Percentiles rank a stretch among this genome's conserved stretches.
phyloP scores from a whole-genome alignment of 2,329 filamentous ascomycete genomes.

The Verticillium tricorpus region DNA sequence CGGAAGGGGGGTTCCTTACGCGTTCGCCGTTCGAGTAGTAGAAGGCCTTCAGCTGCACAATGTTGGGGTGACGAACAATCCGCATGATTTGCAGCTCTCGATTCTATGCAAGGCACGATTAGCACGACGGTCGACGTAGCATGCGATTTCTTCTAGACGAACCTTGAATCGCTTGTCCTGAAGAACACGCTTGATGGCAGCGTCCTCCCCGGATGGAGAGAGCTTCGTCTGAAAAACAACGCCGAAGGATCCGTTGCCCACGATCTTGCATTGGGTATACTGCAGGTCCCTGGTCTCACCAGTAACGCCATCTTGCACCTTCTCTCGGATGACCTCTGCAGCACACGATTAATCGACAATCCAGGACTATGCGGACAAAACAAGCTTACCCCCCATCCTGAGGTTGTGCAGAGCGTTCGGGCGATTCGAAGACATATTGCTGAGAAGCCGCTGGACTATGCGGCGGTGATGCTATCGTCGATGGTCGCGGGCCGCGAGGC shows the following conservation, averaged over 20 bases:
- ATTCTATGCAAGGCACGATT: constrained; percentile 56
- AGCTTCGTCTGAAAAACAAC: constrained; percentile 99
- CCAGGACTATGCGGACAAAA: constrained; percentile 1
- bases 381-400: constrained; percentile 90
- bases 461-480: not conserved
- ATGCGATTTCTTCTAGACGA: constrained; percentile 12
- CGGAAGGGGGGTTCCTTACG: constrained; percentile 48
- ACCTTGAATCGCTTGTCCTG: constrained; percentile 99
- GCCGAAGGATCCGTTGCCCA: constrained; percentile 97
- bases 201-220: constrained; percentile 95
- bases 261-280: constrained; percentile 99
- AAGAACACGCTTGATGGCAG: constrained; percentile 96
- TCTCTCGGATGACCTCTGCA: constrained; percentile 93
- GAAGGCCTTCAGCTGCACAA: constrained; percentile 97
- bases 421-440: constrained; percentile 79
- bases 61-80: constrained; percentile 97
- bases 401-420: constrained; percentile 81
- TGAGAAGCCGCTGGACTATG: constrained; percentile 1
- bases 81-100: constrained; percentile 99
- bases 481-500: constrained; percentile 2
- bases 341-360: constrained; percentile 3
- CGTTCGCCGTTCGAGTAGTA: constrained; percentile 99
- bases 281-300: constrained; percentile 95
- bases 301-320: constrained; percentile 96
- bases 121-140: not conserved